These are phyloP conservation scores for Tricholoma furcatifolium DNA, from an alignment of 768 basidiomycete genomes.

Conservation along the genomic window DNA sequence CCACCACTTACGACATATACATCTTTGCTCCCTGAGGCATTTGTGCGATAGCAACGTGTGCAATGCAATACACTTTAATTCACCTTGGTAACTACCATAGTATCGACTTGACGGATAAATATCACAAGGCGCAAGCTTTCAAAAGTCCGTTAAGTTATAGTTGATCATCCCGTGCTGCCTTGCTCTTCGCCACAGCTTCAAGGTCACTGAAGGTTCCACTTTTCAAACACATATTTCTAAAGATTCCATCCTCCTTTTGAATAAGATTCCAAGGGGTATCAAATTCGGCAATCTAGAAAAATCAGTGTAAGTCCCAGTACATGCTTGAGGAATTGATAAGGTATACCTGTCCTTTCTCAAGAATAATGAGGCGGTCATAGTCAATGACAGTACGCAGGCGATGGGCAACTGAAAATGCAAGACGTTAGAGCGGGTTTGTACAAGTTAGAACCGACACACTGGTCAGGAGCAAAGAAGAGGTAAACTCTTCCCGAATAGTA, in stretches of 20 bases:
- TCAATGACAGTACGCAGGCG: conserved; percentile 78
- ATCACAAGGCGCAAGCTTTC: too few species aligned
- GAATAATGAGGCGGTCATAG: conserved; percentile 74
- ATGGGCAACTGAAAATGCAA: conserved; percentile 54
- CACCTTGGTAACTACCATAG: too few species aligned
- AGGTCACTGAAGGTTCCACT: conserved; percentile 25
- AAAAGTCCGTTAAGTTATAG: too few species aligned
- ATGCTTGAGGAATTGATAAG: not conserved
- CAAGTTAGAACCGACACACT: conserved; percentile 38
- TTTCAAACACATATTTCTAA: conserved; percentile 25
- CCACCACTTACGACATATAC: too few species aligned
- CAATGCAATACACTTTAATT: too few species aligned
- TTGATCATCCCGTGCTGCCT: conserved; percentile 6
- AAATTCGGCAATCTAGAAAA: conserved; percentile 52
- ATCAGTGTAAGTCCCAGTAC: not conserved
- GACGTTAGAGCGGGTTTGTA: not conserved
- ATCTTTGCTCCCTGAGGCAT: too few species aligned
- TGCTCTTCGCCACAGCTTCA: conserved; percentile 19
- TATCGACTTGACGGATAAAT: too few species aligned
- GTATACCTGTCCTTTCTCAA: conserved; percentile 65
- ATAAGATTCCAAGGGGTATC: conserved; percentile 74
- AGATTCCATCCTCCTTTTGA: conserved; percentile 55
- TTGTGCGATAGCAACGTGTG: too few species aligned
- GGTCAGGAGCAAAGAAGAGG: conserved; percentile 68
- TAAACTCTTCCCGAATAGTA: conserved; percentile 86